Base-by-base conservation (phyloP, 306 rosid species). In the Sicyos edulis region DNA sequence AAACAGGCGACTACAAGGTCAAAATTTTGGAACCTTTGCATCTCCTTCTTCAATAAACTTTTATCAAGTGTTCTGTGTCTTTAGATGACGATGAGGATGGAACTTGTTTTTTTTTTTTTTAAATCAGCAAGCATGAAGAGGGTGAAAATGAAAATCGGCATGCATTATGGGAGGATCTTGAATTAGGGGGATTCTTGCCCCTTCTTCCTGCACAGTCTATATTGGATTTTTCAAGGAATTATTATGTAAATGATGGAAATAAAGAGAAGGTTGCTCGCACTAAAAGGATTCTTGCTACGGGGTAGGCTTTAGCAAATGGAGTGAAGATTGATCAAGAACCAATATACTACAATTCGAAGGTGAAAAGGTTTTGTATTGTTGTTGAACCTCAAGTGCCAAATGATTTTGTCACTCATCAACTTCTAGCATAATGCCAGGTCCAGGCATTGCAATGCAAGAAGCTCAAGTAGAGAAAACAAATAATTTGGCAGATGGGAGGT, bases 131-230 rank as follows among this genome's bases (percentile, higher is more conserved):
- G 80, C 88, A 91, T 78, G 96, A 90, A 76, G 99, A 91, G 75
- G 99, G 91, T 17, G 91, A 88, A 80, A 91, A 97, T 73, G 96
- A 89, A 76, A 90, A 88, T 61, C 82, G 91, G 49, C 86, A 85
- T 84, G 97, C 99, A 81, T 80, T 93, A 78, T 86, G 89, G 95
- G 99, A 93, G 82, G 99, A 93, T 86, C 71, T 88, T 76, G 97
- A 93, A 82, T 81, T 93, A 74, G 86, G 96, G 81, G 99, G 99
- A 72, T 93, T 88, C 67, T 66, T 83, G 82, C 97, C 99, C 21
- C 95, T 93, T 76, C 82, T 89, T 81, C 97, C 97, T 42, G 99
- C 96, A 5, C 99, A 93, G 57, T 86, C 82, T 63, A 83, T 91
- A 80, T 85, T 93, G 89, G 91, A 93, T 73, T 93, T 93, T 87